These are phyloP conservation scores for Debaryomyces prosopidis DNA, from an alignment of 805 yeast species.

Conservation along the genomic window DNA sequence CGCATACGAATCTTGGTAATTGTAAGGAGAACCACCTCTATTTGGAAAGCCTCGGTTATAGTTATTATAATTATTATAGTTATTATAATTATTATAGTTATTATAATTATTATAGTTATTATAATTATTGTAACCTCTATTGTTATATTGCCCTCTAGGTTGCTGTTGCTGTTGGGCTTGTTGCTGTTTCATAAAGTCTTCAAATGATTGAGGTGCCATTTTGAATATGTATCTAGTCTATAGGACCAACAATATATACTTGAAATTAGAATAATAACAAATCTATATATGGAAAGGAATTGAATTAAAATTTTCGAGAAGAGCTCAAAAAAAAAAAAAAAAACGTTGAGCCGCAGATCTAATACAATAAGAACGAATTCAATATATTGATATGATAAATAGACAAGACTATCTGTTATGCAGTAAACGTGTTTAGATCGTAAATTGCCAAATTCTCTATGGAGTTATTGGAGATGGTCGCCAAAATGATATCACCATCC, in stretches of 20 bases:
- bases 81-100: no score
- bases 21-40: no score
- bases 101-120: not conserved
- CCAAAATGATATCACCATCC: not conserved
- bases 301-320: not conserved
- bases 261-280: no score
- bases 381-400: slow-evolving; percentile 20
- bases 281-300: not conserved
- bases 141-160: slow-evolving; percentile 5
- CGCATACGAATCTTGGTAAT: no score
- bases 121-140: slow-evolving; percentile 2
- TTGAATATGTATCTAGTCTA: not conserved
- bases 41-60: no score
- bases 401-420: not conserved
- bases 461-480: not conserved
- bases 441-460: not conserved
- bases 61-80: no score
- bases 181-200: slow-evolving; percentile 51
- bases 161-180: slow-evolving; percentile 27
- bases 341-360: not conserved
- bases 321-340: not conserved
- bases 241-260: no score
- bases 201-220: slow-evolving; percentile 45
- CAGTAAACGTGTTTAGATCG: not conserved
- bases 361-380: not conserved